phyloP scores from a whole-genome alignment of 1,139 yeast genomes.

The Diutina scorzettiae region DNA sequence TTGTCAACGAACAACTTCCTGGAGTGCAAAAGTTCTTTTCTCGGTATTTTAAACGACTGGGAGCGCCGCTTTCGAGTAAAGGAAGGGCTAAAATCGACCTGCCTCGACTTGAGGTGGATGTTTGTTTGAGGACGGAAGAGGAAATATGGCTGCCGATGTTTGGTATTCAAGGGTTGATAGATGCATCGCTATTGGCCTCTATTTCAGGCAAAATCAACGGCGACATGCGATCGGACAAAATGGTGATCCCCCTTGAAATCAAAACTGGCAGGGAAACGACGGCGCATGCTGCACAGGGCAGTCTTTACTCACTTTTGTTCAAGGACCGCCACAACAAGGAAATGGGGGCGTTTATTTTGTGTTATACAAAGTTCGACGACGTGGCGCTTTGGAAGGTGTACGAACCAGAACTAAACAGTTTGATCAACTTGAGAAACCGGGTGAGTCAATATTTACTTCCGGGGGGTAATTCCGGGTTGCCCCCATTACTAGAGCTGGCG shows the following conservation, averaged over 20 bases:
- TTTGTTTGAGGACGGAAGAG: slow-evolving; percentile 65
- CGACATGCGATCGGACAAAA: slow-evolving; percentile 20
- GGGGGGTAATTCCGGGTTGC: slow-evolving; percentile 36
- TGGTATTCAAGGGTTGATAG: slow-evolving; percentile 88
- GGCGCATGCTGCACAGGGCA: slow-evolving; percentile 78
- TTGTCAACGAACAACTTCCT: not conserved
- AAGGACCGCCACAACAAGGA: slow-evolving; percentile 69
- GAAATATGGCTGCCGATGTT: slow-evolving; percentile 83
- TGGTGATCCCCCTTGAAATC: slow-evolving; percentile 71
- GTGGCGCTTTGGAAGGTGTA: slow-evolving; percentile 48
- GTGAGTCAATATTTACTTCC: slow-evolving; percentile 49
- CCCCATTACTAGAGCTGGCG: slow-evolving; percentile 43
- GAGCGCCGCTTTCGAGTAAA: not conserved
- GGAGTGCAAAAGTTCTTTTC: not conserved
- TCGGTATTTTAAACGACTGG: not conserved
- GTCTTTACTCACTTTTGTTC: slow-evolving; percentile 70
- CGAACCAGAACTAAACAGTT: slow-evolving; percentile 45
- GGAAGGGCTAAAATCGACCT: not conserved
- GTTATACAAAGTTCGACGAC: slow-evolving; percentile 52
- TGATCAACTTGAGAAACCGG: slow-evolving; percentile 59
- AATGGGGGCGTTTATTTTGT: slow-evolving; percentile 53
- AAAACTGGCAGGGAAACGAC: slow-evolving; percentile 68
- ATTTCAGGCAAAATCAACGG: too few species aligned
- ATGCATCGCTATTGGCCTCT: slow-evolving; percentile 67
- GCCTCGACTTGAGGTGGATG: not conserved